Conservation (phyloP, 768 basidiomycete genomes). For the Boletus huronensis region DNA sequence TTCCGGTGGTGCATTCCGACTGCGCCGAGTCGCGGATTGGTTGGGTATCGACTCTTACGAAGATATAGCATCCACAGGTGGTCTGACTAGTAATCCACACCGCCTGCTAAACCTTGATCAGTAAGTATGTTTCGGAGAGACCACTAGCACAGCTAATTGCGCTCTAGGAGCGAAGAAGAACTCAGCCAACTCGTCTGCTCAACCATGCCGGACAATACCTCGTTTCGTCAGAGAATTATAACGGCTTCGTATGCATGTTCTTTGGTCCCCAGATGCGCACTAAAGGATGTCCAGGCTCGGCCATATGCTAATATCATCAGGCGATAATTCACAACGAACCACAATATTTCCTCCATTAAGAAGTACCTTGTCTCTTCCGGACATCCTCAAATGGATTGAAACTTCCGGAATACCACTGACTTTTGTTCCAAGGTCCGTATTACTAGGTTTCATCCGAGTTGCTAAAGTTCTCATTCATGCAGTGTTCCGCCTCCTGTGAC, state of each 20-base stretch:
- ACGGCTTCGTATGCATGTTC: constrained; percentile 38
- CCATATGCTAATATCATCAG: constrained; percentile 51
- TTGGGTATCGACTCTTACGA: constrained; percentile 37
- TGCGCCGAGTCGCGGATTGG: constrained; percentile 64
- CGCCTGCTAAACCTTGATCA: constrained; percentile 33
- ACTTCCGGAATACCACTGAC: constrained; percentile 29
- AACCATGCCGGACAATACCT: neutral
- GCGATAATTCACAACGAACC: constrained; percentile 31
- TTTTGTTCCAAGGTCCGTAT: constrained; percentile 54
- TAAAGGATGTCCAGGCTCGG: constrained; percentile 44
- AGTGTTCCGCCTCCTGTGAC: constrained; percentile 41
- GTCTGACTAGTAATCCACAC: constrained; percentile 36
- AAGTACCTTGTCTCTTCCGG: constrained; percentile 38
- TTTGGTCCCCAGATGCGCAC: neutral
- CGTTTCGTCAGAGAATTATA: constrained; percentile 21
- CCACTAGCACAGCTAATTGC: constrained; percentile 6
- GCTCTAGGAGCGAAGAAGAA: constrained; percentile 15
- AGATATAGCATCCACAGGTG: constrained; percentile 35
- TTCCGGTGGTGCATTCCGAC: constrained; percentile 47
- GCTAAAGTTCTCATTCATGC: constrained; percentile 1
- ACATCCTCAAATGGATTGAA: constrained; percentile 46
- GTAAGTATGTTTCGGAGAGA: constrained; percentile 28
- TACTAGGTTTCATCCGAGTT: neutral
- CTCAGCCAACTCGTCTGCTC: constrained; percentile 14
- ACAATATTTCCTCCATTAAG: constrained; percentile 48